phyloP scores from a whole-genome alignment of 805 yeast species.

The Starmerella davenportii region DNA sequence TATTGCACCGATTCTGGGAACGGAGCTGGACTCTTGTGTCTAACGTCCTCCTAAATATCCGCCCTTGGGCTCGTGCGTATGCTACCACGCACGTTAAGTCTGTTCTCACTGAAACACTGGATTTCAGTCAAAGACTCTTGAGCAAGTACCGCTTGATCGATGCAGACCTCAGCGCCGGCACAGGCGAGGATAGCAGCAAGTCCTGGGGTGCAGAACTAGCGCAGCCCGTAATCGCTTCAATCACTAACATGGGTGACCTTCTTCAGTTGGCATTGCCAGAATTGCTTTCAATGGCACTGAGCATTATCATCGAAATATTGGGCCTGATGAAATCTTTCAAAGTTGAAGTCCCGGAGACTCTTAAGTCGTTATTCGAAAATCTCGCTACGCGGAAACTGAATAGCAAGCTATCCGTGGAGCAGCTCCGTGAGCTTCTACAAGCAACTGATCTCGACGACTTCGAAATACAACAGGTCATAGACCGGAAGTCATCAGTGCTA shows the following conservation, averaged over 20 bases:
- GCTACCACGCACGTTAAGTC: conserved; percentile 44
- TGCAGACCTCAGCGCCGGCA: conserved; percentile 15
- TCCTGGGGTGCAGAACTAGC: conserved; percentile 22
- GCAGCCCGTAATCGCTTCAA: conserved; percentile 33
- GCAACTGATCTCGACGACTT: conserved; percentile 6
- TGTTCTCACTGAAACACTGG: conserved; percentile 73
- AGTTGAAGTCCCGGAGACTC: conserved; percentile 33
- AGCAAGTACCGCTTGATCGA: conserved; percentile 41
- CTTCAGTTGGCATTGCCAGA: conserved; percentile 65
- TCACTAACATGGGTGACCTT: conserved; percentile 59
- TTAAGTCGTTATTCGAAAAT: conserved; percentile 34
- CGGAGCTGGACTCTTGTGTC: conserved; percentile 54
- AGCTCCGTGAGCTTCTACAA: conserved; percentile 39
- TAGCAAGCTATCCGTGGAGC: conserved; percentile 51
- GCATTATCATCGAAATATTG: conserved; percentile 17
- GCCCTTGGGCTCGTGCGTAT: conserved; percentile 56
- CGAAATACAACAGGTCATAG: conserved; percentile 6
- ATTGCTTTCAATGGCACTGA: conserved; percentile 26
- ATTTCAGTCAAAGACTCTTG: conserved; percentile 51
- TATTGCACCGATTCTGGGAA: conserved; percentile 37
- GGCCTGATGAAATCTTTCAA: conserved; percentile 21
- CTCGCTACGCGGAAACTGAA: conserved; percentile 38
- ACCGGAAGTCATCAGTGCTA: neutral
- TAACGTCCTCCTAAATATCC: conserved; percentile 47
- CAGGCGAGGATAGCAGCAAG: neutral